Evolutionary conservation across 2,329 filamentous ascomycete genomes (phyloP), one percentile per base, ranked within the genome.

Genomic region (Beauveria pseudobassiana): DNA sequence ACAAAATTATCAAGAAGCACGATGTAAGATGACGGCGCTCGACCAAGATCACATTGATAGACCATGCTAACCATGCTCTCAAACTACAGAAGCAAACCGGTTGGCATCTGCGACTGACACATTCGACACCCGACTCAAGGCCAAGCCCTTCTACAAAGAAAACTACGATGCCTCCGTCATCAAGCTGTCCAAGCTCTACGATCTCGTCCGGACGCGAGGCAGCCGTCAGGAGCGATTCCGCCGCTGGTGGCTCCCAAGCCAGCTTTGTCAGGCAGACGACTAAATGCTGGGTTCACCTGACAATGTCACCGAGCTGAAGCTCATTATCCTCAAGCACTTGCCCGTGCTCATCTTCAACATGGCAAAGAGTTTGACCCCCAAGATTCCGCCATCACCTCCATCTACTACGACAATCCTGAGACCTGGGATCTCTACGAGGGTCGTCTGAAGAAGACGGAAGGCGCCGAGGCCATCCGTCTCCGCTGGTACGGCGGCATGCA

Each of bases 1-100:
- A 97, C 80, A 99, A 99, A 82, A 99, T 99, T 66, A 96, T 99
- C 76, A 99, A 99, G 82, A 99, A 99, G 82, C 95, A 99, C 75
- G 95, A 97, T 78, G 90, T 93, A 76, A 68, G 89, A 65, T 43
- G 6, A 46, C 58, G 34, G 12, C 2, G 34, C 14, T 38, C 14
- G 34, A 38, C 12, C 34, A 6, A 38, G 12, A 38, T 38, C 12
- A 38, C 34, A 6, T 38, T 38, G 12, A 14, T 38, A 38, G 34
- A 38, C 34, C 14, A 5, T 46, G n/a, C 58, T 60, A 30, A 60
- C 26, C n/a, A 53, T 9, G 7, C 14, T 34, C 12, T 30, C 16
- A 3, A 4, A 26, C 22, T 30, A 26, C 70, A 95, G 89, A 99
- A 99, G 91, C 82, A 90, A 80, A 99, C 95, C 0, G 83, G 87